A percentile compares a stretch with the other conserved stretches of the same genome.
Conservation (phyloP, 768 basidiomycete species). For the Amanita muscaria region DNA sequence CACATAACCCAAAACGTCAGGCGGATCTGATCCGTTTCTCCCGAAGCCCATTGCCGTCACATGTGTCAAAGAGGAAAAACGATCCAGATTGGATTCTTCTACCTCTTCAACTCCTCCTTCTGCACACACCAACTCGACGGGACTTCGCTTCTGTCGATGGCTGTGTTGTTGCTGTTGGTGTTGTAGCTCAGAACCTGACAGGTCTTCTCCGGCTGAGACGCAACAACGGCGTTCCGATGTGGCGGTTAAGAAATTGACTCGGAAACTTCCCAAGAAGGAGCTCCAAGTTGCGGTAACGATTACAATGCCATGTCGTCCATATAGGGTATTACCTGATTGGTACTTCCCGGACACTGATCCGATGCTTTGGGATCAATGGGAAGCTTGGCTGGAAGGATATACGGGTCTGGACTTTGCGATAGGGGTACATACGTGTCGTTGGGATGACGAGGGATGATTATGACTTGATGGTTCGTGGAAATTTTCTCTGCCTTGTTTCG, state of each 20-base stretch:
- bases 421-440: conserved; percentile 27
- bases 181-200: not conserved
- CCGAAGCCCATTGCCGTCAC: conserved; percentile 16
- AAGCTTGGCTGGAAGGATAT: conserved; percentile 6
- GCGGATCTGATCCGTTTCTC: too few species aligned
- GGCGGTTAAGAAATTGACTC: conserved; percentile 5
- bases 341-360: not conserved
- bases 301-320: conserved; percentile 28
- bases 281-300: conserved; percentile 33
- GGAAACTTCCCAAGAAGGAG: conserved; percentile 10
- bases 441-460: conserved; percentile 18
- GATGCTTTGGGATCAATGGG: not conserved
- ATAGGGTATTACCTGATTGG: conserved; percentile 12
- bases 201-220: not conserved
- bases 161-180: not conserved
- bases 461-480: conserved; percentile 7
- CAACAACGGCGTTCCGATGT: conserved; percentile 3
- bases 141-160: not conserved
- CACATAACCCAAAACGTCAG: too few species aligned
- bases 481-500: not conserved
- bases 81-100: too few species aligned
- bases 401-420: conserved; percentile 22
- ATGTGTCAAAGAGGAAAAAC: not conserved
- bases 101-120: too few species aligned
- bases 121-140: too few species aligned